phyloP scores from a whole-genome alignment of 306 rosid genomes.

The Cucumis cinereus region DNA sequence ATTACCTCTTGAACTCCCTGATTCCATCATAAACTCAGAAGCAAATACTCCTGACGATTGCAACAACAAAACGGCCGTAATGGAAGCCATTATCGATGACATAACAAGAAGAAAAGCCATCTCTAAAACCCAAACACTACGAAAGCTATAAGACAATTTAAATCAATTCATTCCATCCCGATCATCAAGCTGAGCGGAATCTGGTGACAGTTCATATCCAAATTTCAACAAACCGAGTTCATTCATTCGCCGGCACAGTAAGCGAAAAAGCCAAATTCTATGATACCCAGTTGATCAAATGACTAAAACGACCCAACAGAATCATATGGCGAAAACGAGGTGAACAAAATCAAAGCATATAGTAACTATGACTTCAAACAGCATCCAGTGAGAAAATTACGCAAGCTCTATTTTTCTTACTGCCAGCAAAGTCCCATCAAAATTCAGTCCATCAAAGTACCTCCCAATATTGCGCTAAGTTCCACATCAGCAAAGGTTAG shows the following conservation, averaged over 20 bases:
- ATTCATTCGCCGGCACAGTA: not conserved
- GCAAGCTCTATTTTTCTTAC: not conserved
- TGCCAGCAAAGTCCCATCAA: constrained; percentile 7
- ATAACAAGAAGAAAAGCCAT: constrained; percentile 13
- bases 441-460: constrained; percentile 6
- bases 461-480: not conserved
- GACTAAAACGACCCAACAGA: not conserved
- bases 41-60: constrained; percentile 34
- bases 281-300: constrained; percentile 17
- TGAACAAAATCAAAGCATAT: not conserved
- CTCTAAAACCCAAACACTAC: constrained; percentile 6
- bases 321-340: not conserved
- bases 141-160: constrained; percentile 8
- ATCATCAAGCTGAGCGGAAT: not conserved
- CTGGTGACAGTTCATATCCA: not conserved
- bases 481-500: not conserved
- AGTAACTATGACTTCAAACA: not conserved
- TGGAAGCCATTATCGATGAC: constrained; percentile 29
- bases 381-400: not conserved
- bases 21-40: constrained; percentile 26
- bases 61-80: constrained; percentile 28
- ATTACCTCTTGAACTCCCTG: constrained; percentile 41
- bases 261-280: constrained; percentile 2
- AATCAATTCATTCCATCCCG: not conserved
- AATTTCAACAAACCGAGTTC: not conserved